These are phyloP conservation scores for Anisodus tanguticus DNA, from an alignment of 257 asterid genomes.

Conservation along the genomic window DNA sequence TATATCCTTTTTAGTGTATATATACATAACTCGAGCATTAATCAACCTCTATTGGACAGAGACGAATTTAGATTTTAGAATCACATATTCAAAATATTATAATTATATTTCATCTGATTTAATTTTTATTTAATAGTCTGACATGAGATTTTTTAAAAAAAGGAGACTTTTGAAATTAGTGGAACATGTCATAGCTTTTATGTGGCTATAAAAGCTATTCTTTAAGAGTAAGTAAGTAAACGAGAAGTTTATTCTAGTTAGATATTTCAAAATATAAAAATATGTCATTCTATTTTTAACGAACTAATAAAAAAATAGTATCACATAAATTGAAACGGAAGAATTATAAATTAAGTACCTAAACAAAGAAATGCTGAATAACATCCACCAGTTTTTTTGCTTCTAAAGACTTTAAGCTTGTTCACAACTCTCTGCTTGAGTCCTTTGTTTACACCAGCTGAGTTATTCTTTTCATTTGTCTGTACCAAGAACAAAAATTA, in stretches of 20 bases:
- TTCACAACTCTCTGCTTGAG: not conserved
- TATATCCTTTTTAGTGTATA: too few relatives aligned
- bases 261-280: not conserved
- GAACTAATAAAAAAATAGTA: not conserved
- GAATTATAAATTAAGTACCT: slow-evolving; percentile 46
- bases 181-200: not conserved
- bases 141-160: too few relatives aligned
- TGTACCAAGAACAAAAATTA: not conserved
- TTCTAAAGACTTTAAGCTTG: slow-evolving; percentile 25
- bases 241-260: not conserved
- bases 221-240: too few relatives aligned
- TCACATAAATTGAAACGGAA: not conserved
- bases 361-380: slow-evolving; percentile 57
- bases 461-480: slow-evolving; percentile 2
- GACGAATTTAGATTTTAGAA: not conserved
- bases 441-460: not conserved
- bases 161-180: too few relatives aligned
- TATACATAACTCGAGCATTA: too few relatives aligned
- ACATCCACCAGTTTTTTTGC: slow-evolving; percentile 62
- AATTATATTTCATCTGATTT: too few relatives aligned
- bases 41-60: too few relatives aligned
- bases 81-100: not conserved
- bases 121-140: too few relatives aligned
- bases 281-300: not conserved
- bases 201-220: not conserved